Evolutionary conservation across 2,329 filamentous ascomycete species (phyloP), one percentile per base, ranked within the genome.

Genomic region (Penicillium paneum): DNA sequence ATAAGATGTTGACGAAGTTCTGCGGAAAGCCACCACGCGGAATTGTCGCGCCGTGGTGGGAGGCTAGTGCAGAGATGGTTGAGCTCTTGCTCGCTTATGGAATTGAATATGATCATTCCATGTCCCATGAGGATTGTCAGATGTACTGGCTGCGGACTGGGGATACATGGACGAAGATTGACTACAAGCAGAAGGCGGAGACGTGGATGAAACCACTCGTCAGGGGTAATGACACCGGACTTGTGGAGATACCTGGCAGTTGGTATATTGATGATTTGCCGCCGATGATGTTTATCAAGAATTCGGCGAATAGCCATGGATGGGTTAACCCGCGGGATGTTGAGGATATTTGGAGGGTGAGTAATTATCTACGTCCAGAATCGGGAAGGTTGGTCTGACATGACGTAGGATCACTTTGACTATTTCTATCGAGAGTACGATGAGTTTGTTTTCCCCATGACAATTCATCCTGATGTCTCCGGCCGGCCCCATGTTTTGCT

Each of bases 391-490:
- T 8, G 10, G 10, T 17, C 24, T 42, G 2, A 42, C 15, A 5
- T 24, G 5, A n/a, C n/a, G n/a, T n/a, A 90, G 65, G 82, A 85
- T 57, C 78, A 81, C 50, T 83, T 85, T 55, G 78, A 82, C 60
- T 85, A 90, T 70, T 90, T 88, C 64, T 91, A 90, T 67, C 78
- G 86, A 39, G 86, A 90, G 69, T 87, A 89, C 58, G 86, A 91
- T 62, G 85, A 89, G 62, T 90, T 90, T 59, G 82, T 90, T 45
- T 90, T 90, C 63, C 87, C 88, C 0, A 87, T 91, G 68, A 90
- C 87, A 0, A 86, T 90, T 31, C 88, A 91, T 68, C 88, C 88
- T 0, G 87, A 91, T 64, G 85, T 88, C 0, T 85, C 82, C 1
- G 88, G 88, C 0, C 77, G 87, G n/a, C 88, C 88, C 1, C 88